A percentile compares a stretch with the other conserved stretches of the same genome.
phyloP scores from a whole-genome alignment of 2,329 filamentous ascomycete genomes.

The Clarireedia paspali region DNA sequence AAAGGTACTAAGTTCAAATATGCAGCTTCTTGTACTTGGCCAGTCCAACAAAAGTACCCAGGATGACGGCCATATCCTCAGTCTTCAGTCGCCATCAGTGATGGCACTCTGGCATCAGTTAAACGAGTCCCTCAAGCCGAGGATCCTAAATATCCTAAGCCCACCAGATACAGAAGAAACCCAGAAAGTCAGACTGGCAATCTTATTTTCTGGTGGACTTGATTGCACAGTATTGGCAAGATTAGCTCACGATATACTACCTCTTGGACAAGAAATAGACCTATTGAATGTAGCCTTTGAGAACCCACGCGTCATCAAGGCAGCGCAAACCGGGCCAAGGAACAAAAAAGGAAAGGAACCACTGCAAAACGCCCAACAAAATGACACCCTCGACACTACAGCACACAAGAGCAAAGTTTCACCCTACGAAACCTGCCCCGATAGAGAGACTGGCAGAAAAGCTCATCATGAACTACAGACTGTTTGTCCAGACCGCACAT shows the following conservation, averaged over 20 bases:
- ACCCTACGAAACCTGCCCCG: conserved; percentile 78
- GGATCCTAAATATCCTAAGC: conserved; percentile 58
- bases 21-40: conserved; percentile 16
- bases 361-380: not conserved
- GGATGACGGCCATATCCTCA: conserved; percentile 22
- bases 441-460: conserved; percentile 76
- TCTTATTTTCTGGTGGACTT: conserved; percentile 89
- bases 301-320: conserved; percentile 68
- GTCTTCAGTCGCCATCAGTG: conserved; percentile 43
- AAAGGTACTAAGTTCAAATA: not conserved
- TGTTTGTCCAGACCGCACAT: conserved; percentile 62
- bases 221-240: conserved; percentile 87
- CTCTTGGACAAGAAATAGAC: conserved; percentile 63
- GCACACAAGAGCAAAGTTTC: conserved; percentile 7
- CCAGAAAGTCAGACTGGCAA: conserved; percentile 52
- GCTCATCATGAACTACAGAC: conserved; percentile 67
- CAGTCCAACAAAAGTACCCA: conserved; percentile 34
- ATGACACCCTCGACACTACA: not conserved
- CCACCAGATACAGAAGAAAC: conserved; percentile 35
- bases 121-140: conserved; percentile 51
- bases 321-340: conserved; percentile 36
- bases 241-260: conserved; percentile 69
- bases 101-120: conserved; percentile 46
- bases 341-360: conserved; percentile 8
- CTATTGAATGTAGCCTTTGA: conserved; percentile 95